A percentile compares a stretch with the other conserved stretches of the same genome.
Evolutionary conservation across 345 rosid species (phyloP).

Genomic region (Moricandia moricandioides): DNA sequence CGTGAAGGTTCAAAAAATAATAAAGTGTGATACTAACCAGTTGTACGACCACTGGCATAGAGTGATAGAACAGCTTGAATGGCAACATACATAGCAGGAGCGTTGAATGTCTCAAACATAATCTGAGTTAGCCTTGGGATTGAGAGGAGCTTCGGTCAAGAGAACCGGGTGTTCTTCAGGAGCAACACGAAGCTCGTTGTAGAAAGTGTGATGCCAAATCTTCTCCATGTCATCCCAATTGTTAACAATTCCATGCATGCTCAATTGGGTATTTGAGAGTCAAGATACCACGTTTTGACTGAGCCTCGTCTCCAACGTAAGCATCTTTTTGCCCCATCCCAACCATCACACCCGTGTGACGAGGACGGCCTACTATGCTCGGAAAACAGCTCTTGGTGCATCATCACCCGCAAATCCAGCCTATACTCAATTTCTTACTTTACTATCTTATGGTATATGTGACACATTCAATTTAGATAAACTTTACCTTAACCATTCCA

Average conservation of each 20-base stretch:
- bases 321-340: constrained; percentile 77
- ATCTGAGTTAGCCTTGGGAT: constrained; percentile 74
- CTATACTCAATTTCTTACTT: constrained; percentile 20
- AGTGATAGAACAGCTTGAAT: constrained; percentile 75
- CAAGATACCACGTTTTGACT: constrained; percentile 70
- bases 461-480: constrained; percentile 4
- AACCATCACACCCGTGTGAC: constrained; percentile 71
- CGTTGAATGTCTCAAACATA: constrained; percentile 70
- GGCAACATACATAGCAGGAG: constrained; percentile 78
- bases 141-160: constrained; percentile 74
- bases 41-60: constrained; percentile 71
- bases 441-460: neutral
- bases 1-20: neutral
- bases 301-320: constrained; percentile 75
- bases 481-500: constrained; percentile 32
- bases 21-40: constrained; percentile 2
- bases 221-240: constrained; percentile 85
- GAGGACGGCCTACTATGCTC: constrained; percentile 65
- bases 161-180: constrained; percentile 80
- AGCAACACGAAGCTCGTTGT: constrained; percentile 75
- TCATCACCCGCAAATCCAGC: constrained; percentile 76
- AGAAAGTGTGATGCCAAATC: constrained; percentile 73
- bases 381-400: constrained; percentile 70
- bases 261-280: constrained; percentile 74
- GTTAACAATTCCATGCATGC: constrained; percentile 78